Evolutionary conservation across 2,329 filamentous ascomycete genomes (phyloP).

Genomic region (Aquanectria penicillioides): DNA sequence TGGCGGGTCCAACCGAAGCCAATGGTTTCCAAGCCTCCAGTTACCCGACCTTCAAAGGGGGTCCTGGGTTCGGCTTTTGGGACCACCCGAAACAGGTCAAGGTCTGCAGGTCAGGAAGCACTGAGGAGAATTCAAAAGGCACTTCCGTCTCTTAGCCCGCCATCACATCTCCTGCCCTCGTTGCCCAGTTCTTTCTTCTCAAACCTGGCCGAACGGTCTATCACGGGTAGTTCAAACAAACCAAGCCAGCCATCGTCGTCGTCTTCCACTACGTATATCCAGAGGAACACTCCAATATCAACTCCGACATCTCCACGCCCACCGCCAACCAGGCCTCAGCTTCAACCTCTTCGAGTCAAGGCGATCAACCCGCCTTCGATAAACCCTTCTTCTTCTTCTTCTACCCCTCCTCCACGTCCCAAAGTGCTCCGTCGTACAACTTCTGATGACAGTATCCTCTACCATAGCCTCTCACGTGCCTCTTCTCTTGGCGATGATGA

Average conservation of each 20-base stretch:
- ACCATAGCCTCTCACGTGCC: slow-evolving; percentile 78
- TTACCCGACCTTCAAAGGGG: slow-evolving; percentile 41
- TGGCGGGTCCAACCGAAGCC: slow-evolving; percentile 42
- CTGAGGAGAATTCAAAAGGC: slow-evolving; percentile 66
- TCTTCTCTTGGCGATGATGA: slow-evolving; percentile 88
- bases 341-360: slow-evolving; percentile 22
- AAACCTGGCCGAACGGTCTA: slow-evolving; percentile 47
- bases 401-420: slow-evolving; percentile 34
- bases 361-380: slow-evolving; percentile 13
- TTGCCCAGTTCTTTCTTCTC: slow-evolving; percentile 54
- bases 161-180: slow-evolving; percentile 50
- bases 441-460: slow-evolving; percentile 79
- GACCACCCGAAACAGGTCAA: slow-evolving; percentile 60
- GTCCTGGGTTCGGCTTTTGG: slow-evolving; percentile 58
- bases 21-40: slow-evolving; percentile 27
- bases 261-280: slow-evolving; percentile 12
- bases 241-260: slow-evolving; percentile 16
- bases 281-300: slow-evolving; percentile 7
- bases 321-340: slow-evolving; percentile 26
- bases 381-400: slow-evolving; percentile 7
- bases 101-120: slow-evolving; percentile 66
- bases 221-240: slow-evolving; percentile 5
- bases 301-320: slow-evolving; percentile 11
- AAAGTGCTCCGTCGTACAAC: slow-evolving; percentile 47
- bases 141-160: slow-evolving; percentile 59